Evolutionary conservation across 176 grass and related monocot genomes (phyloP), one percentile per base, ranked within the genome.

Genomic region (Thinopyrum elongatum): DNA sequence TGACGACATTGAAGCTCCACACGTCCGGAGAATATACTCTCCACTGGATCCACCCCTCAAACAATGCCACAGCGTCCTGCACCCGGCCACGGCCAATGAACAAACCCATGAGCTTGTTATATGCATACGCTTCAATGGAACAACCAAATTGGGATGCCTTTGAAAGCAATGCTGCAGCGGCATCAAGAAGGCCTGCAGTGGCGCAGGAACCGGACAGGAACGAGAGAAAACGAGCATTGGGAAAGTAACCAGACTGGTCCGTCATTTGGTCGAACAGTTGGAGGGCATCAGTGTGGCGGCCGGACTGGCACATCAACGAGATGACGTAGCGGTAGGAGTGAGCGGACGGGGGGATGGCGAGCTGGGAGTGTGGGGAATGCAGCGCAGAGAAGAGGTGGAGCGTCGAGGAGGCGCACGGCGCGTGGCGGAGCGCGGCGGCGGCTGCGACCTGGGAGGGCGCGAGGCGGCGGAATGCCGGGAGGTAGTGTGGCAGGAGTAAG

Each of bases 231-330:
- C 68, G 79, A 3, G 73, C 82, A 19, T 96, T 92, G 3, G 84
- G 85, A 5, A 25, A 55, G 87, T 87, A 87, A 34, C 47, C 44
- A 6, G 61, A 47, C 60, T 86, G 75, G 41, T 30, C 80, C 21
- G 75, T 82, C 97, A 99, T 99, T 96, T 92, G 83, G 13, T 99
- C 92, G 82, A 96, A 99, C 94, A 94, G 77, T 26, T 88, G 90
- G 42, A 96, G 79, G 41, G 92, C 92, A 66, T 94, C 84, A 1
- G n/a, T 41, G 31, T 94, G 92, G 22, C 81, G 88, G 19, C 88
- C 82, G 5, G 88, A 86, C 16, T 58, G 75, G 39, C 89, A 90
- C 41, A 99, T 10, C 11, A 49, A 65, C 16, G 6, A 47, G 29
- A 96, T 83, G n/a, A 94, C 27, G 53, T 92, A 84, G 66, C 30